Conservation (phyloP, 192 early-diverging fungal species). For the Diversispora epigaea region DNA sequence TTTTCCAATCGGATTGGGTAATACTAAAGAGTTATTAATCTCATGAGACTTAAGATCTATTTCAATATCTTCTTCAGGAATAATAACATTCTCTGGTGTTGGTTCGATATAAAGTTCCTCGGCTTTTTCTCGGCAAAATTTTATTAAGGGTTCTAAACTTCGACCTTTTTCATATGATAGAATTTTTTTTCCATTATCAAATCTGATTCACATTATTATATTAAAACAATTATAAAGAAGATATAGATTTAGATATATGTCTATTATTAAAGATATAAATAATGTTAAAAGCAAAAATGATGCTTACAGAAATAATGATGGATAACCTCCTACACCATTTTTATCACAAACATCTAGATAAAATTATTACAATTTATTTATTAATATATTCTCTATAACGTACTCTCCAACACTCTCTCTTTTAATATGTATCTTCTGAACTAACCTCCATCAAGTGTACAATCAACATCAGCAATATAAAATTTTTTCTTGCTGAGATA, state of each 20-base stretch:
- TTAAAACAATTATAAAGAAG: neutral
- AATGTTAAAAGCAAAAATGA: neutral
- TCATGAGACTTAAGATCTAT: neutral
- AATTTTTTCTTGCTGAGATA: conserved; percentile 45
- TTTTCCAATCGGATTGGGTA: conserved; percentile 54
- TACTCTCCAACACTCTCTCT: neutral
- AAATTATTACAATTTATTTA: neutral
- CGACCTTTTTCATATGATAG: conserved; percentile 39
- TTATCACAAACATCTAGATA: conserved; percentile 35
- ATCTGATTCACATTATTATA: conserved; percentile 17
- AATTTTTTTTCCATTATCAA: conserved; percentile 35
- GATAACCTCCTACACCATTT: conserved; percentile 40
- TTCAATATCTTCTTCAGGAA: conserved; percentile 20
- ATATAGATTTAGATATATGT: neutral
- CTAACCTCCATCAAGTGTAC: conserved; percentile 56
- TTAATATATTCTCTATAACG: neutral
- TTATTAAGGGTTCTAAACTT: conserved; percentile 29
- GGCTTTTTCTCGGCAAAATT: conserved; percentile 33
- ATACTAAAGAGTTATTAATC: conserved; percentile 29
- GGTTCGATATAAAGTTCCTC: conserved; percentile 30
- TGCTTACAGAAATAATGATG: conserved; percentile 22
- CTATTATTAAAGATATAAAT: neutral
- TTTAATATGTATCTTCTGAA: too few relatives aligned
- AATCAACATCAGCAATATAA: conserved; percentile 69
- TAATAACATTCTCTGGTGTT: neutral